Percentiles rank a stretch among this genome's conserved stretches.
phyloP scores from a whole-genome alignment of 2,329 filamentous ascomycete species.

The Aspergillus japonicus region DNA sequence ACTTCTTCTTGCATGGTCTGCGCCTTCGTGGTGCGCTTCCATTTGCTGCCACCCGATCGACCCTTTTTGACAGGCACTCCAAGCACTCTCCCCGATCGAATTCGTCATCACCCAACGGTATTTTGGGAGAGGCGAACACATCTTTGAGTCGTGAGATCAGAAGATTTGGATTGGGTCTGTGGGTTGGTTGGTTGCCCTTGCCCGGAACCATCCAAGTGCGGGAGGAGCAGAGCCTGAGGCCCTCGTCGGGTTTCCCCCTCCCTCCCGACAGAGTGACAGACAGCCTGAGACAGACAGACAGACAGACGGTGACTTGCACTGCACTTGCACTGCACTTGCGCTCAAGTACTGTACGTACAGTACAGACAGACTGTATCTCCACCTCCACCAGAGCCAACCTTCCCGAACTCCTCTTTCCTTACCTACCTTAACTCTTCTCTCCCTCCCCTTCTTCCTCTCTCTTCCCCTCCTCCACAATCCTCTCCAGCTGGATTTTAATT shows the following conservation, averaged over 20 bases:
- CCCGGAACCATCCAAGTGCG: conserved; percentile 14
- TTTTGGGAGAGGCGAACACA: background rate
- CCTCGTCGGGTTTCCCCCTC: conserved; percentile 3
- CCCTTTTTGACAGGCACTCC: background rate
- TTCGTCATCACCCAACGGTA: background rate
- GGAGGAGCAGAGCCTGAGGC: conserved; percentile 21
- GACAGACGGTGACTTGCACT: background rate
- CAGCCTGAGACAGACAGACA: background rate
- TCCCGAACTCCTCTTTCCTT: conserved; percentile 10
- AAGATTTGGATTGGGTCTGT: background rate
- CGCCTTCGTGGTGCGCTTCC: background rate
- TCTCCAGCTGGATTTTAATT: conserved; percentile 9
- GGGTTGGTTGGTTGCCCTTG: conserved; percentile 1
- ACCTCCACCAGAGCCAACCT: conserved; percentile 16
- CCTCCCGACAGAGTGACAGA: background rate
- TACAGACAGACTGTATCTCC: conserved; percentile 2
- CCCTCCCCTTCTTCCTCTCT: conserved; percentile 12
- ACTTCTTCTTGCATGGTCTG: background rate
- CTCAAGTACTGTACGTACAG: too few species aligned
- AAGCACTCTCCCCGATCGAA: background rate
- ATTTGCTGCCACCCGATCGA: background rate
- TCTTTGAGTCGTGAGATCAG: background rate
- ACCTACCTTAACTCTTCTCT: conserved; percentile 1
- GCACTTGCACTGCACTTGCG: too few species aligned
- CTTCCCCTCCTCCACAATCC: conserved; percentile 5